phyloP scores from a whole-genome alignment of 495 filamentous ascomycete genomes.

The Penicillium herquei region DNA sequence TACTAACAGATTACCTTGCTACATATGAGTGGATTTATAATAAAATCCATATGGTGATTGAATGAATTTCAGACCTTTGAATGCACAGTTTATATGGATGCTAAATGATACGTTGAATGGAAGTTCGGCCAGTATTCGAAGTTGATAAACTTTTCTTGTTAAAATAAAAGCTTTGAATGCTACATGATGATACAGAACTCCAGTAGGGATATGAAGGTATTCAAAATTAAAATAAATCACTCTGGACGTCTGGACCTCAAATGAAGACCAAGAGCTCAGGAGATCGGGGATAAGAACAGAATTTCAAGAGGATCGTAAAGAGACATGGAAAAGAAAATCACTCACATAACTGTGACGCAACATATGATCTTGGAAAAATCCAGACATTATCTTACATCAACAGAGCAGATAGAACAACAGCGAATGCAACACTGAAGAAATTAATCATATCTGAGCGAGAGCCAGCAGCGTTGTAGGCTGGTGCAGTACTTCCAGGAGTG shows the following conservation, averaged over 20 bases:
- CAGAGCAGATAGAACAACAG: conserved; percentile 10
- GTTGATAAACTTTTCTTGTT: too few species aligned
- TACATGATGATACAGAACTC: background rate
- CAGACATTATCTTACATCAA: conserved; percentile 7
- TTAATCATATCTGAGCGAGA: conserved; percentile 1
- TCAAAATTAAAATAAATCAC: background rate
- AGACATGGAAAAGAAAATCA: background rate
- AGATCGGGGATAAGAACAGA: background rate
- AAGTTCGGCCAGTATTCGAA: too few species aligned
- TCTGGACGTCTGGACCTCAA: background rate
- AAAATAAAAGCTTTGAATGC: too few species aligned
- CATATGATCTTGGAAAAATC: background rate
- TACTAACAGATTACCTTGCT: too few species aligned
- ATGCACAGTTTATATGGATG: too few species aligned
- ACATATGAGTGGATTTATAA: too few species aligned
- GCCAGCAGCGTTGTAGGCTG: conserved; percentile 6
- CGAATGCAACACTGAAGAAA: conserved; percentile 6
- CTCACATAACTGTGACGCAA: too few species aligned
- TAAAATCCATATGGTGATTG: too few species aligned
- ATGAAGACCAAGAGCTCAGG: background rate
- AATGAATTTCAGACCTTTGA: too few species aligned
- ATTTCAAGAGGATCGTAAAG: background rate
- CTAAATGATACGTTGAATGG: too few species aligned
- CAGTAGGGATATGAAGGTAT: background rate
- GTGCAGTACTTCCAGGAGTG: conserved; percentile 15